phyloP scores from a whole-genome alignment of 2,329 filamentous ascomycete genomes.

The Ustilaginoidea virens region DNA sequence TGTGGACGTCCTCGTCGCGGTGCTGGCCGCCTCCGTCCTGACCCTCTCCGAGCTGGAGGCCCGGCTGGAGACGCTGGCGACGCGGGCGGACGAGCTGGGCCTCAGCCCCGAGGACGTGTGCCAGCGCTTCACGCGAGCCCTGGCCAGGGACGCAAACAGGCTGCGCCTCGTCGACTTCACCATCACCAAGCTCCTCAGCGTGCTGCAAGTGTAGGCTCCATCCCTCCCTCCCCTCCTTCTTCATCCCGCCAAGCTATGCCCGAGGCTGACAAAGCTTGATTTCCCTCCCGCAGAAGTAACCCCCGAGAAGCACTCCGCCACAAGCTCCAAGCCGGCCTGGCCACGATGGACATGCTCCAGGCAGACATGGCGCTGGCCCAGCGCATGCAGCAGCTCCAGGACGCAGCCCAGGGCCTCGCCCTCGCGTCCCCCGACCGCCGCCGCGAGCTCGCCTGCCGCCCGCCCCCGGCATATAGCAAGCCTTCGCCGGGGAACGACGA shows the following conservation, averaged over 20 bases:
- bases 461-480: constrained; percentile 5
- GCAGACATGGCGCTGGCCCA: constrained; percentile 6
- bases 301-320: constrained; percentile 5
- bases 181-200: constrained; percentile 6
- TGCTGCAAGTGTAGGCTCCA: constrained; percentile 7
- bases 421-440: constrained; percentile 3
- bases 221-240: not conserved
- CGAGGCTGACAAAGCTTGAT: not conserved
- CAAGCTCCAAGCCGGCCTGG: constrained; percentile 3
- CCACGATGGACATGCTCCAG: constrained; percentile 6
- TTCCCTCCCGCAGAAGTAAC: constrained; percentile 4
- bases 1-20: constrained; percentile 7
- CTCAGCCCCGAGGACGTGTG: constrained; percentile 3
- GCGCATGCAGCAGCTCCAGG: constrained; percentile 5
- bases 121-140: not conserved
- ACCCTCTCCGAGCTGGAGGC: constrained; percentile 7
- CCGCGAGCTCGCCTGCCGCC: constrained; percentile 3
- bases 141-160: constrained; percentile 6
- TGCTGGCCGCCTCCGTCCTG: constrained; percentile 6
- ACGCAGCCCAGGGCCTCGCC: constrained; percentile 4
- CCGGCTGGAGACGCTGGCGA: constrained; percentile 4
- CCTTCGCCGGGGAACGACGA: constrained; percentile 3
- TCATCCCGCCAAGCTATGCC: not conserved
- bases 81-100: constrained; percentile 1
- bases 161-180: constrained; percentile 5